Evolutionary conservation across 192 early-diverging fungal genomes (phyloP).

Genomic region (Linnemannia exigua): DNA sequence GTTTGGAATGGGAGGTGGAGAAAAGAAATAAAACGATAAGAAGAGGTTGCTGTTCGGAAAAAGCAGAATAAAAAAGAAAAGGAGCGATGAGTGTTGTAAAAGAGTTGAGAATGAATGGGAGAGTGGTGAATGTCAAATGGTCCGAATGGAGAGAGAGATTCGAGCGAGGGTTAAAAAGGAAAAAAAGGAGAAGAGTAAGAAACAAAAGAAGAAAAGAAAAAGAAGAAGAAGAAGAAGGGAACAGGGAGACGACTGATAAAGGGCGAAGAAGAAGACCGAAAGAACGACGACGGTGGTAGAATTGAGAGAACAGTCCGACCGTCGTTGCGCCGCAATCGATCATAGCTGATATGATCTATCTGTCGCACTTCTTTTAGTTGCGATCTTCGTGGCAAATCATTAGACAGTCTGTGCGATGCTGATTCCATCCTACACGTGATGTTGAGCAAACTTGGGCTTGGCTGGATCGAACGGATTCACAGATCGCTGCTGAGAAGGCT

Average conservation of each 20-base stretch:
- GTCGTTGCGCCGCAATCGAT: neutral
- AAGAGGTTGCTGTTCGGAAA: neutral
- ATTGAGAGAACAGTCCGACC: no score
- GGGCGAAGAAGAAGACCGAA: neutral
- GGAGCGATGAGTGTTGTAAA: neutral
- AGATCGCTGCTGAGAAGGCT: no score
- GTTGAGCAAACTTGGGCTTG: no score
- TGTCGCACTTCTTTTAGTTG: no score
- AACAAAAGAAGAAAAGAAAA: neutral
- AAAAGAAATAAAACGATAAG: constrained; percentile 6
- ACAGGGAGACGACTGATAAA: neutral
- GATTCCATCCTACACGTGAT: no score
- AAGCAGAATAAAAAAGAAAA: constrained; percentile 4
- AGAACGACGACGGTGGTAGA: neutral
- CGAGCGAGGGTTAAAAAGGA: neutral
- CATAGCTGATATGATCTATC: no score
- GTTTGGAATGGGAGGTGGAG: neutral
- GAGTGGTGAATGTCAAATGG: neutral
- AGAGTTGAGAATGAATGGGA: no score
- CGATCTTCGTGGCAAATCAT: no score
- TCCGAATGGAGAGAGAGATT: neutral
- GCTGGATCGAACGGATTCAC: no score
- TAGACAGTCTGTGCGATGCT: no score
- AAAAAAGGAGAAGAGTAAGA: neutral
- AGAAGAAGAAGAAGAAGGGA: neutral